Conservation (phyloP, 768 basidiomycete genomes). For the Tephrocybe sp. region DNA sequence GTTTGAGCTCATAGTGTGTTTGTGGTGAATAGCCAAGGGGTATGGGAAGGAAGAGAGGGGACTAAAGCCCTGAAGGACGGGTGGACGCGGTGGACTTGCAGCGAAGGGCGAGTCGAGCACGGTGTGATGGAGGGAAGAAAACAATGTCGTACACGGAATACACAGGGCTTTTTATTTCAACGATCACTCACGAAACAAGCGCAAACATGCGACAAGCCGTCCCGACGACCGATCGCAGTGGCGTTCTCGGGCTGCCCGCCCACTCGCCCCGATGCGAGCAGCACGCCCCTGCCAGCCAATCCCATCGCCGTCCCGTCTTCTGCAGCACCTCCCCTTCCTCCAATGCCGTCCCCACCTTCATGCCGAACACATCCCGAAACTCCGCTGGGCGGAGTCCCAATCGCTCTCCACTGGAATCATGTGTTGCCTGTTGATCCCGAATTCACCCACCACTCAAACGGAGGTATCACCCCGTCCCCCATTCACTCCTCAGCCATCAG, state of each 20-base stretch:
- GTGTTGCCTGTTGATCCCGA: background rate
- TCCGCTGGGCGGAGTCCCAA: background rate
- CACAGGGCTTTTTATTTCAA: conserved; percentile 27
- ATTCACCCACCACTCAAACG: background rate
- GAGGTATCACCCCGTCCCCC: background rate
- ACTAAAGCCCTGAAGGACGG: conserved; percentile 24
- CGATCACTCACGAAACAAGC: conserved; percentile 22
- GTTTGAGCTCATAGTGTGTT: conserved; percentile 34
- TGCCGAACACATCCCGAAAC: background rate
- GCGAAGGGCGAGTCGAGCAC: conserved; percentile 9
- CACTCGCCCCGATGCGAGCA: background rate
- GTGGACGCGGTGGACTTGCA: conserved; percentile 6
- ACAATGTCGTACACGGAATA: conserved; percentile 19
- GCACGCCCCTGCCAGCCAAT: background rate
- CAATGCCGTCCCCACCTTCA: background rate
- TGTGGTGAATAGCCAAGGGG: conserved; percentile 19
- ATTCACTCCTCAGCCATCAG: no score
- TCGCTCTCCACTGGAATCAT: no score
- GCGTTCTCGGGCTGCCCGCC: background rate
- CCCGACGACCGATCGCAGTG: conserved; percentile 8
- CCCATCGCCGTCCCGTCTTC: background rate
- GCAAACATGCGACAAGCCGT: conserved; percentile 20
- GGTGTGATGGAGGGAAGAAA: conserved; percentile 20
- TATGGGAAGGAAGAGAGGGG: conserved; percentile 24
- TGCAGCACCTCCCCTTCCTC: background rate